Conservation (phyloP, 805 yeast genomes). For the Lachancea kluyveri region DNA sequence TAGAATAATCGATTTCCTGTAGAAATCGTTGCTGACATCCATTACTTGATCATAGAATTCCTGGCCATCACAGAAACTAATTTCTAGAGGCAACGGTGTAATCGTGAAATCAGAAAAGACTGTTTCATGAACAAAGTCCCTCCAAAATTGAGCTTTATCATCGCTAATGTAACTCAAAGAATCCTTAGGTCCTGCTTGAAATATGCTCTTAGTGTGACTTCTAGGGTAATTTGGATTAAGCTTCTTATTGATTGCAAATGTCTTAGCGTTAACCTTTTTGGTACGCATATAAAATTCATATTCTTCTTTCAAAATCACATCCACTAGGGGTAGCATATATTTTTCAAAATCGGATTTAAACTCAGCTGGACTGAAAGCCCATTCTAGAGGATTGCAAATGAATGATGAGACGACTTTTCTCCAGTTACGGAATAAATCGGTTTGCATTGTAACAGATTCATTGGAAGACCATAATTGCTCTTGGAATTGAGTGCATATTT, state of each 20-base stretch:
- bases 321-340: constrained; percentile 5
- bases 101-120: too few species aligned
- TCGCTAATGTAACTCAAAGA: neutral
- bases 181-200: constrained; percentile 1
- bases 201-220: neutral
- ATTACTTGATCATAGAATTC: constrained; percentile 20
- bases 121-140: too few species aligned
- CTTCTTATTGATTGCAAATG: neutral
- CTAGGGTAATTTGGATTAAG: neutral
- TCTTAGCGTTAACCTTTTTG: constrained; percentile 3
- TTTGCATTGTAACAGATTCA: neutral
- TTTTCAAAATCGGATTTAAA: constrained; percentile 5
- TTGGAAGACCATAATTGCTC: constrained; percentile 6
- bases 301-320: constrained; percentile 8
- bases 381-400: constrained; percentile 5
- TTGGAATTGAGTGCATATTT: constrained; percentile 4
- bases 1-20: constrained; percentile 25
- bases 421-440: constrained; percentile 3
- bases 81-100: constrained; percentile 15
- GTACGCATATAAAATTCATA: constrained; percentile 5
- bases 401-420: constrained; percentile 2
- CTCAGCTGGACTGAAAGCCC: constrained; percentile 5
- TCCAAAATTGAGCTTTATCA: constrained; percentile 1
- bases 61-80: constrained; percentile 15
- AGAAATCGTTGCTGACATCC: constrained; percentile 18